Conservation (phyloP, 306 rosid genomes). For the Amphicarpaea edgeworthii region DNA sequence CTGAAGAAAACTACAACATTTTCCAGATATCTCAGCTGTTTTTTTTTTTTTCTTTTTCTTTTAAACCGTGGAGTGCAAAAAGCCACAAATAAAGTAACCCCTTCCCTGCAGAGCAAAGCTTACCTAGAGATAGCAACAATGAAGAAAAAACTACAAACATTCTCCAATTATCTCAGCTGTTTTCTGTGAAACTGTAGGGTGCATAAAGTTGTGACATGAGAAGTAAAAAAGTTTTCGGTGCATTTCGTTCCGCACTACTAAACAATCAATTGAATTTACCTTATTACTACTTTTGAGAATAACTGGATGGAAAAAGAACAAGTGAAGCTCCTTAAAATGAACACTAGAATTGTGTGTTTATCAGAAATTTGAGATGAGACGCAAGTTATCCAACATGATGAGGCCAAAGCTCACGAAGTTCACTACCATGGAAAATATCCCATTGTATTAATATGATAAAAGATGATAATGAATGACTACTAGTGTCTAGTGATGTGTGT, state of each 20-base stretch:
- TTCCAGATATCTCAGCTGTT: neutral
- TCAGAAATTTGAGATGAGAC: neutral
- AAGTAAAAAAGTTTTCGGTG: neutral
- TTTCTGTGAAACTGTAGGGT: neutral
- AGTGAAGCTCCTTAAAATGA: neutral
- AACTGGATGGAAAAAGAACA: neutral
- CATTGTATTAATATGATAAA: neutral
- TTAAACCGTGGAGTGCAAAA: neutral
- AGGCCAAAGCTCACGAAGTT: neutral
- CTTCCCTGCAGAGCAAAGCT: neutral
- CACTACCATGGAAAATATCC: too few species aligned
- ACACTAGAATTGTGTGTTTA: neutral
- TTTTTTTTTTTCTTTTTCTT: too few species aligned
- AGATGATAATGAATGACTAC: neutral
- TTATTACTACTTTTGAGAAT: neutral
- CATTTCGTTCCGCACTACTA: neutral
- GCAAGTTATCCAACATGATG: neutral
- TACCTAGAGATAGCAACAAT: neutral
- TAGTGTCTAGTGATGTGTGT: neutral
- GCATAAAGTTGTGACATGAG: neutral
- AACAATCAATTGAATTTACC: neutral
- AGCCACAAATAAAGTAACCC: neutral
- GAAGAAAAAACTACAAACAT: conserved; percentile 8
- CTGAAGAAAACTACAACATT: neutral
- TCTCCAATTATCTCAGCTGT: neutral